Conservation (phyloP, 805 yeast species). For the Kregervanrija delftensis region DNA sequence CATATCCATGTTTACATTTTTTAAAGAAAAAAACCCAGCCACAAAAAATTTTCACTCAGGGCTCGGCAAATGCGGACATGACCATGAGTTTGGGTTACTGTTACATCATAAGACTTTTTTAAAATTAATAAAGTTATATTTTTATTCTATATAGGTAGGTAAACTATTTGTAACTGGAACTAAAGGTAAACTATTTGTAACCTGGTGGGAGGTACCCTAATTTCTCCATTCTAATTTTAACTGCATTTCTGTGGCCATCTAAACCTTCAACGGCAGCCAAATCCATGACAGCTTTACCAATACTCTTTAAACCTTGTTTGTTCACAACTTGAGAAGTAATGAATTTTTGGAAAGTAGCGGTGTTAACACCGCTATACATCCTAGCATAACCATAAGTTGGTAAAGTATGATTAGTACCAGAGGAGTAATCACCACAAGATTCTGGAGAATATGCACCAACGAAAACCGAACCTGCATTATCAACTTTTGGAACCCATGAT, state of each 20-base stretch:
- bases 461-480: conserved; percentile 93
- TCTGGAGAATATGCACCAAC: conserved; percentile 97
- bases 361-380: conserved; percentile 96
- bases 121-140: no score
- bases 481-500: conserved; percentile 61
- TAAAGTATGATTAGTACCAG: conserved; percentile 96
- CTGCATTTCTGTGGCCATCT: conserved; percentile 96
- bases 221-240: conserved; percentile 86
- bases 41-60: no score
- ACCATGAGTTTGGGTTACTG: no score
- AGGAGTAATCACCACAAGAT: conserved; percentile 96
- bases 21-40: no score
- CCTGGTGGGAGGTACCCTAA: conserved; percentile 38
- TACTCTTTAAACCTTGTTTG: conserved; percentile 73
- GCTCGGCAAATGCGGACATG: no score
- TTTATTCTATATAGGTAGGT: no score
- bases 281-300: conserved; percentile 95
- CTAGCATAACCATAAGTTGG: conserved; percentile 98
- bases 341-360: conserved; percentile 91
- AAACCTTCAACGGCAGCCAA: conserved; percentile 95
- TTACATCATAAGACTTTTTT: no score
- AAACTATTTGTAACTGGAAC: no score
- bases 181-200: conserved; percentile 1
- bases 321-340: conserved; percentile 91
- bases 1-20: no score